Evolutionary conservation across 352 stramenopile species (phyloP), one percentile per base, ranked within the genome.

Genomic region (Phytophthora nicotianae): DNA sequence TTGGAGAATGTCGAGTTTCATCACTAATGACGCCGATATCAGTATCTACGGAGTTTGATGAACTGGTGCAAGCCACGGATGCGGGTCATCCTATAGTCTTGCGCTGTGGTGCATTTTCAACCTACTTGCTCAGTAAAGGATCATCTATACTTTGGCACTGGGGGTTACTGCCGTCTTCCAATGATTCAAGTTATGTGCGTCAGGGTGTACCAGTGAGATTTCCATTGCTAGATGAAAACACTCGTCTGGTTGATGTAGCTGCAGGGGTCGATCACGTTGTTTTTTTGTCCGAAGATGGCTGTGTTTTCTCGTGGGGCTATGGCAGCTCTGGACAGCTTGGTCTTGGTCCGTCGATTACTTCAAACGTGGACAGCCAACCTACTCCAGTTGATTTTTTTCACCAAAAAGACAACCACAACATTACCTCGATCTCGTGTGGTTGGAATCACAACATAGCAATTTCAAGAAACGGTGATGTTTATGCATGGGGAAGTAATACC

Each of bases 251-350:
- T 5, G 71, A 77, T 40, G 46, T 79, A 1, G 58, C 23, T 9
- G 38, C 61, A 3, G 75, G 75, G 0, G 27, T 82, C 8, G 64
- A 73, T 35, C 70, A 82, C 29, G 13, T 81, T 14, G 62, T 58
- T 2, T 8, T 82, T 24, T 42, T 85, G 10, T 62, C 64, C 14
- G 45, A 70, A 4, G 24, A 26, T 5, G 73, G 70, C 1, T 41
- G 37, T 14, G 70, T 81, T n/a, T 81, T 72, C 23, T 67, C 73
- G 19, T 85, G 75, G 73, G 73, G 75, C 2, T 50, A 68, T 40
- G 72, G 72, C 3, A 24, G 7, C 7, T 50, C 20, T 19, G 75
- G 75, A 0, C 73, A 84, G 26, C 58, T 84, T 11, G 75, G 73
- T 16, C 41, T 80, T 41, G 72, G 74, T 3, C 63, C 66, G 43